Evolutionary conservation across 2,329 filamentous ascomycete species (phyloP), one percentile per base, ranked within the genome.

Genomic region (Colletotrichum australisinense): DNA sequence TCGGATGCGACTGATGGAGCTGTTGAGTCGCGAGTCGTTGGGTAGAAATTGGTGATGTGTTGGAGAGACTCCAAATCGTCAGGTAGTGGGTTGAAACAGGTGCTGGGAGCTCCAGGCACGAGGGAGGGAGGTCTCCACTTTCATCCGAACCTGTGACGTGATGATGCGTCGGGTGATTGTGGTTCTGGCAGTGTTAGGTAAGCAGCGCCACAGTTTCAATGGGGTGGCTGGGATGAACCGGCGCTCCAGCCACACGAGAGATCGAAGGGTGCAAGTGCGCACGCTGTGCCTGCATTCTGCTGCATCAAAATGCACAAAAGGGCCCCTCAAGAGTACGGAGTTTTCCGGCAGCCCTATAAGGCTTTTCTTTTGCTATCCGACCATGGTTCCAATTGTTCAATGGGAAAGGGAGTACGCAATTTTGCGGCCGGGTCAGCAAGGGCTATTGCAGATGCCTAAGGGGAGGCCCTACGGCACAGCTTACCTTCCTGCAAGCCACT

Each of bases 61-160:
- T 26, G 52, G 62, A 64, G 32, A 57, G 55, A 24, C 49, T 35
- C 32, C 9, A 35, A 35, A 12, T 62, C 46, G 59, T 32, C 8
- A 32, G 30, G 30, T 8, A 46, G 24, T 22, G 42, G 55, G n/a
- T 73, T 64, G 49, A 59, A 58, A 65, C 60, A 14, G 30, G n/a
- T 28, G 28, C 57, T 72, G 46, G 22, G 59, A 64, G 59, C 70
- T 72, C 46, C 22, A 58, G 53, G 58, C 32, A 12, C 24, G 57
- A 28, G 53, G 52, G 57, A 28, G 53, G 52, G 38, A 69, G 69
- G 70, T 73, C 70, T 42, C 70, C 70, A 73, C 70, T 69, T 63
- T 59, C 69, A 32, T 72, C 69, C 53, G 64, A 69, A 53, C 70
- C 70, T 73, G 66, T 73, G 70, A 73, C 70, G 70, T 73, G 70